Evolutionary conservation across 495 filamentous ascomycete genomes (phyloP).

Genomic region (Penicillium arizonense): DNA sequence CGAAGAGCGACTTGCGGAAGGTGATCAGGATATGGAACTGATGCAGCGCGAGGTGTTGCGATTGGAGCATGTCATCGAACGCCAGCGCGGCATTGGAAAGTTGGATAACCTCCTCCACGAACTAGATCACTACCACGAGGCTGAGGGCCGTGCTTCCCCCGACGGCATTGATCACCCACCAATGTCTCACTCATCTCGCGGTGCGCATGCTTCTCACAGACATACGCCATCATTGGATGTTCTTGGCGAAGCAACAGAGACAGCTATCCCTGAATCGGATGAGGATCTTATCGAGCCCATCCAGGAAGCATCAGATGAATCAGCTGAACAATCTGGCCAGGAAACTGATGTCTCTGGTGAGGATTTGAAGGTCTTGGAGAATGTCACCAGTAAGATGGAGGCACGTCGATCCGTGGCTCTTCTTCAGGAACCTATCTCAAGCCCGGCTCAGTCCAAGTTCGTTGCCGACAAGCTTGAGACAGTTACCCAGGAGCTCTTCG

Average conservation of each 20-base stretch:
- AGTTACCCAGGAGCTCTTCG: conserved; percentile 88
- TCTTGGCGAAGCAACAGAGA: conserved; percentile 49
- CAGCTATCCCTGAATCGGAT: conserved; percentile 55
- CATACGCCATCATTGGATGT: conserved; percentile 44
- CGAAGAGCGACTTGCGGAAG: conserved; percentile 92
- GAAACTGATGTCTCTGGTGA: conserved; percentile 6
- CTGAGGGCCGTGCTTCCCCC: conserved; percentile 33
- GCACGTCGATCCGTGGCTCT: conserved; percentile 18
- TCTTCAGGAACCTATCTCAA: conserved; percentile 44
- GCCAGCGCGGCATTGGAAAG: conserved; percentile 91
- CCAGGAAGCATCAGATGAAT: conserved; percentile 44
- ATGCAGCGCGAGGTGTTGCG: conserved; percentile 96
- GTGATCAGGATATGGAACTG: conserved; percentile 91
- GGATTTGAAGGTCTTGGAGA: conserved; percentile 35
- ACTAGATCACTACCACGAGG: conserved; percentile 71
- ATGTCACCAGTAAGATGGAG: conserved; percentile 29
- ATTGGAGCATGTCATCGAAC: conserved; percentile 91
- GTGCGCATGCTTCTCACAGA: conserved; percentile 24
- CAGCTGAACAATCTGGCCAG: conserved; percentile 15
- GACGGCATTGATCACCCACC: conserved; percentile 21
- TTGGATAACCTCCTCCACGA: conserved; percentile 90
- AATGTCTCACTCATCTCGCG: conserved; percentile 8
- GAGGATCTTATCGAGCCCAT: conserved; percentile 51
- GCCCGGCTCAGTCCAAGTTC: conserved; percentile 78
- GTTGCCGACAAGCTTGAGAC: conserved; percentile 91